Conservation (phyloP, 2,329 filamentous ascomycete genomes). For the Periconia macrospinosa region DNA sequence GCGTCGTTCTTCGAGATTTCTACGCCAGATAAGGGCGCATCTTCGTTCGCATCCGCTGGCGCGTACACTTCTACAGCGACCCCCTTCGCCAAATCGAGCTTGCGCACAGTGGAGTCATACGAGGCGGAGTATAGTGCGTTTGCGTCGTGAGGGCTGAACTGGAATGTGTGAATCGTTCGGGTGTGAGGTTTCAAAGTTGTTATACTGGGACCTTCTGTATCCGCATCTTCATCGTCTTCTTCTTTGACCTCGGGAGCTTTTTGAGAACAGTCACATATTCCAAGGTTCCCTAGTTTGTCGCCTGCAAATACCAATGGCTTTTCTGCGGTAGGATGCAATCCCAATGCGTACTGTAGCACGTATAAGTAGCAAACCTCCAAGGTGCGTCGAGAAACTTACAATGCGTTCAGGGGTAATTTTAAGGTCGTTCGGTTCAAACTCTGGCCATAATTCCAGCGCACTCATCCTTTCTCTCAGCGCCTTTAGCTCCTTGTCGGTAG, state of each 20-base stretch:
- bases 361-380: conserved; percentile 19
- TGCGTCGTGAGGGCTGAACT: conserved; percentile 71
- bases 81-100: conserved; percentile 79
- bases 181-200: conserved; percentile 89
- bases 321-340: conserved; percentile 82
- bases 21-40: conserved; percentile 80
- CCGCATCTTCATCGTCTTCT: conserved; percentile 66
- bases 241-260: conserved; percentile 54
- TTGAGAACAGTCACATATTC: conserved; percentile 87
- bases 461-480: conserved; percentile 76
- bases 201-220: conserved; percentile 73
- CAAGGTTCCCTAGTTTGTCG: conserved; percentile 89
- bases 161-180: conserved; percentile 82
- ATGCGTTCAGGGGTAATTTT: conserved; percentile 88
- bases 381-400: conserved; percentile 16
- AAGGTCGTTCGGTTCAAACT: conserved; percentile 80
- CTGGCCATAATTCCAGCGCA: conserved; percentile 75
- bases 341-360: conserved; percentile 67
- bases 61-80: conserved; percentile 81
- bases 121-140: conserved; percentile 82
- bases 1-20: conserved; percentile 74
- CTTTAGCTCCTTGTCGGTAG: conserved; percentile 74
- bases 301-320: conserved; percentile 91
- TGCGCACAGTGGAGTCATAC: conserved; percentile 90
- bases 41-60: conserved; percentile 67